phyloP scores from a whole-genome alignment of 129 eudicot genomes.

The Flaveria bidentis region DNA sequence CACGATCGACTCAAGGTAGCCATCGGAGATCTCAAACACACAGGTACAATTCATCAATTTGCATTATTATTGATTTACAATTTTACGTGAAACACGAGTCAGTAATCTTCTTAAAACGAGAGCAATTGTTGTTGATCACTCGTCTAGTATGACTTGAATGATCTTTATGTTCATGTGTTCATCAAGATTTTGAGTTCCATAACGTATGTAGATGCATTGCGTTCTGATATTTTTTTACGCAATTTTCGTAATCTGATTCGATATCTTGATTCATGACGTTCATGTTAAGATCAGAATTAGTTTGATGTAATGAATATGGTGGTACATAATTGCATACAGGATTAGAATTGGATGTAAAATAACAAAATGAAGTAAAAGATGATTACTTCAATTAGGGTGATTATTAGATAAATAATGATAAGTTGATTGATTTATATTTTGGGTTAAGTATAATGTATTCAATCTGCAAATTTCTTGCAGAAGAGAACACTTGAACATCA shows the following conservation, averaged over 20 bases:
- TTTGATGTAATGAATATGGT: not conserved
- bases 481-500: constrained; percentile 7
- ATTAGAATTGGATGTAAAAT: not conserved
- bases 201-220: not conserved
- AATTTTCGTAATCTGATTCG: not conserved
- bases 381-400: not conserved
- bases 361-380: not conserved
- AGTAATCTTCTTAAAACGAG: not conserved
- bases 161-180: not conserved
- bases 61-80: not conserved
- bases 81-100: not conserved
- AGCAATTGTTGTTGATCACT: constrained; percentile 9
- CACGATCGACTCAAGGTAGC: constrained; percentile 9
- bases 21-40: constrained; percentile 8
- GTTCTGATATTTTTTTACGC: not conserved
- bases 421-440: not conserved
- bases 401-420: not conserved
- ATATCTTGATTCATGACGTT: not conserved
- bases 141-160: not conserved
- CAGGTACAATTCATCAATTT: constrained; percentile 1
- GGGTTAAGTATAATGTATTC: not conserved
- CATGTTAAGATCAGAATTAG: constrained; percentile 13
- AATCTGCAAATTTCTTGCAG: constrained; percentile 15
- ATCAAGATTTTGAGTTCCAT: constrained; percentile 4
- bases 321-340: not conserved